Percentiles rank a stretch among this genome's conserved stretches.
Conservation (phyloP, 352 stramenopile species). For the Globisporangium spiculum region DNA sequence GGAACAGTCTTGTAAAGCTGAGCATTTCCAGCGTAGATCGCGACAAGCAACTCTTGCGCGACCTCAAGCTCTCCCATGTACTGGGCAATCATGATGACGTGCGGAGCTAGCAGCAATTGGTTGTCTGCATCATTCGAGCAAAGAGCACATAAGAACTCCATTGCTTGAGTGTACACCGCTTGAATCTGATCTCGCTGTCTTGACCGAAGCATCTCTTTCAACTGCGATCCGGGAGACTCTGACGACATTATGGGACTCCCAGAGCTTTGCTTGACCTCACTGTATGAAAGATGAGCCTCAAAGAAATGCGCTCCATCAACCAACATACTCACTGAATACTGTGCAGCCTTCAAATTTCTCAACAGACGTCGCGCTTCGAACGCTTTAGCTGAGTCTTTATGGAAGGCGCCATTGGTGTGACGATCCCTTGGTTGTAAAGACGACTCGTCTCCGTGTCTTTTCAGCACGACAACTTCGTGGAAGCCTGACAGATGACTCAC, state of each 20-base stretch:
- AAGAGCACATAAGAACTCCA: constrained; percentile 59
- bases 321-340: constrained; percentile 68
- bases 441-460: neutral
- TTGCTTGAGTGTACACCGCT: constrained; percentile 48
- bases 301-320: constrained; percentile 71
- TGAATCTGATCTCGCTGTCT: constrained; percentile 53
- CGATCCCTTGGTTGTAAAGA: neutral
- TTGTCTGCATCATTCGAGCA: constrained; percentile 48
- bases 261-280: constrained; percentile 11
- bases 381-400: constrained; percentile 23
- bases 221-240: constrained; percentile 23
- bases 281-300: constrained; percentile 38
- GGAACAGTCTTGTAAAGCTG: constrained; percentile 52
- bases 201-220: constrained; percentile 35
- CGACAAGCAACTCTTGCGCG: constrained; percentile 52
- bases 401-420: neutral
- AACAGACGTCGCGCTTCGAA: constrained; percentile 54
- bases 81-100: constrained; percentile 47
- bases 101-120: constrained; percentile 40
- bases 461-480: constrained; percentile 29
- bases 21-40: constrained; percentile 50
- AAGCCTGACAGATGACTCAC: constrained; percentile 48
- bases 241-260: neutral
- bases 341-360: constrained; percentile 49
- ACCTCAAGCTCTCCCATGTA: constrained; percentile 56